Base-by-base conservation (phyloP, 257 asterid genomes). In the Echites panduratus region DNA sequence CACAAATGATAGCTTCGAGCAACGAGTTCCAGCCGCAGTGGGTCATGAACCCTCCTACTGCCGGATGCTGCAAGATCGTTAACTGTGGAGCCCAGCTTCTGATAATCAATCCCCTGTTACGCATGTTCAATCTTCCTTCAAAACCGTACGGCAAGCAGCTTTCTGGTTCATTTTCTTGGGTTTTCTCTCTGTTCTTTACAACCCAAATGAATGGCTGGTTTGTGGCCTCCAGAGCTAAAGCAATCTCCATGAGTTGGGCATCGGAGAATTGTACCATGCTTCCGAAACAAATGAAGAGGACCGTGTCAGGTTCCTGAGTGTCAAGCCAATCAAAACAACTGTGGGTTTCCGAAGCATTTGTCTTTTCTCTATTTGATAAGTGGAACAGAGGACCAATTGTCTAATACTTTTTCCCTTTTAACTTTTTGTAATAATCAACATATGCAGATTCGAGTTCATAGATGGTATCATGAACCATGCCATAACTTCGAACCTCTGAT, bases 11-110 rank as follows among this genome's bases (percentile, higher is more conserved):
- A 16, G 76, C 78, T 73, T 82, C 83, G 4, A 79, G 58, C 1
- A 12, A 56, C 14, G 83, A 82, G 16, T 79, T 82, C 85, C 85
- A 82, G 11, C 83, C 83, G 29, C 85, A 82, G 10, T 79, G 81
- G 12, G 77, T 82, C 77, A 82, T 17, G 69, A 82, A 82, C 3
- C 70, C 83, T 19, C 85, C 78, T 0, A 59, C 43, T 0, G 83
- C 61, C 7, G 74, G 70, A 50, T 82, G 83, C 27, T 74, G 32
- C 35, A 82, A 47, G 44, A 82, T 82, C 63, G 0, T 19, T 35
- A 79, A 8, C 35, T 82, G 79, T 1, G 83, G 83, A 3, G 76
- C 83, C 85, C 83, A 79, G 2, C 79, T 78, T 52, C 64, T 64
- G 10, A 72, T 56, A 6, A 82, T 79, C 38, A 82, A 24, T 13